A percentile compares a stretch with the other conserved stretches of the same genome.
Evolutionary conservation across 139 green algal species (phyloP).

Genomic region (Spirogloea muscicola): DNA sequence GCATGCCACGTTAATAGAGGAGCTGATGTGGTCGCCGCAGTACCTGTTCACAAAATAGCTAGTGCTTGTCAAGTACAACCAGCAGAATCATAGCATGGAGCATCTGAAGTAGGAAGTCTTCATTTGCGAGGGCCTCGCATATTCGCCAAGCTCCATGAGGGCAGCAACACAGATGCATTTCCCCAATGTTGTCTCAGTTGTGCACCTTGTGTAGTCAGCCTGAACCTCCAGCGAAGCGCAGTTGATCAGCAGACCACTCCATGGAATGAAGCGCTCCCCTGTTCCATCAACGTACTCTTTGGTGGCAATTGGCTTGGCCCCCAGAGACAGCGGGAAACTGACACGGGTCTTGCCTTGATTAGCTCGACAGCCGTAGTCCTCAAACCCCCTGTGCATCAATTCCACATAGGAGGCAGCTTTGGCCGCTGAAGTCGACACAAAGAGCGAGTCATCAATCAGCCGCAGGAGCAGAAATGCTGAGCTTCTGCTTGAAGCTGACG

Average conservation of each 20-base stretch:
- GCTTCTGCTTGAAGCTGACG: too few species aligned
- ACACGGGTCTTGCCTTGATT: constrained; percentile 80
- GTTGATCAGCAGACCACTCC: constrained; percentile 86
- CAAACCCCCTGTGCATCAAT: constrained; percentile 61
- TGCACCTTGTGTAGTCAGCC: constrained; percentile 83
- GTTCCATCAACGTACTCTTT: constrained; percentile 38
- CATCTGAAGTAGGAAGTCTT: background rate
- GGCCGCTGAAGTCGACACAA: constrained; percentile 60
- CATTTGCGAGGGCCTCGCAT: background rate
- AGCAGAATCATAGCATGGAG: background rate
- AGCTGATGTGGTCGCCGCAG: constrained; percentile 49
- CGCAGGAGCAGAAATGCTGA: constrained; percentile 49
- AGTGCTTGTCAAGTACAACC: background rate
- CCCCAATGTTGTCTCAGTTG: too few species aligned
- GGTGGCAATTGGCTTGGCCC: background rate
- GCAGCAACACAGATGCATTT: background rate
- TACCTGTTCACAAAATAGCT: constrained; percentile 27
- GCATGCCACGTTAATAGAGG: constrained; percentile 62
- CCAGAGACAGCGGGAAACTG: constrained; percentile 68
- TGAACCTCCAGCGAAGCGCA: constrained; percentile 66
- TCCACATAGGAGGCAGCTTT: constrained; percentile 14
- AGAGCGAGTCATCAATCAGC: constrained; percentile 83
- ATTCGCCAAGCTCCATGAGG: background rate
- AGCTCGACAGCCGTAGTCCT: constrained; percentile 62
- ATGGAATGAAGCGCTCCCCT: constrained; percentile 63